phyloP scores from a whole-genome alignment of 2,329 filamentous ascomycete genomes.

The Lojkania enalia region DNA sequence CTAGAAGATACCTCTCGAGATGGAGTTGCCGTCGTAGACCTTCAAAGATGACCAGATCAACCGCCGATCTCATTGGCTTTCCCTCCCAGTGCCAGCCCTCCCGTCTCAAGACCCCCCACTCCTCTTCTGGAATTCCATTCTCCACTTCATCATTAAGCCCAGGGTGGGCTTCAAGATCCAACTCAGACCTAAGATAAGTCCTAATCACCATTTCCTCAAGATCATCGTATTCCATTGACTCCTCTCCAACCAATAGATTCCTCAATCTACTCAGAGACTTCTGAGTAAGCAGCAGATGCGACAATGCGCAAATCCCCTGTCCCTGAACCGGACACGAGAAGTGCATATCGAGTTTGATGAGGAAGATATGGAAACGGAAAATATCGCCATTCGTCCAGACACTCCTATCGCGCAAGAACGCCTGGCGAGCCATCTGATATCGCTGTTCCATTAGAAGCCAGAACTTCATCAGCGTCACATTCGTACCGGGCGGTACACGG shows the following conservation, averaged over 20 bases:
- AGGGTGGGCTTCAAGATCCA: constrained; percentile 21
- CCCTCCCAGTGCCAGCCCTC: constrained; percentile 58
- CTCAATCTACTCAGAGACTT: constrained; percentile 60
- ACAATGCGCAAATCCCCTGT: constrained; percentile 46
- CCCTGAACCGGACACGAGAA: constrained; percentile 67
- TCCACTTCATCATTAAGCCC: constrained; percentile 30
- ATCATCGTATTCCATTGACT: constrained; percentile 47
- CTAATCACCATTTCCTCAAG: constrained; percentile 19
- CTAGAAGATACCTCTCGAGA: constrained; percentile 57
- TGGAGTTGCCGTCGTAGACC: constrained; percentile 55
- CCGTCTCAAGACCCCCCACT: constrained; percentile 44
- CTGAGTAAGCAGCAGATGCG: constrained; percentile 55
- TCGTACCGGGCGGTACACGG: constrained; percentile 53
- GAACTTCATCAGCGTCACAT: constrained; percentile 59
- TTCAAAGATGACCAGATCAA: constrained; percentile 54
- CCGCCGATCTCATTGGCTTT: constrained; percentile 53
- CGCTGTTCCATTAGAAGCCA: constrained; percentile 74
- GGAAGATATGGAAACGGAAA: constrained; percentile 64
- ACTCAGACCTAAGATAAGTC: constrained; percentile 25
- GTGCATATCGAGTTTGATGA: constrained; percentile 72
- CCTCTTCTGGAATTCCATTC: constrained; percentile 27
- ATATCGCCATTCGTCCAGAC: constrained; percentile 66
- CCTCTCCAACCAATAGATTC: constrained; percentile 61
- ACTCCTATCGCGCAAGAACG: constrained; percentile 55
- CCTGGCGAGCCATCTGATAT: constrained; percentile 59